A percentile compares a stretch with the other conserved stretches of the same genome.
These are phyloP conservation scores for Dothistroma pini DNA, from an alignment of 2,329 filamentous ascomycete genomes.

Conservation along the genomic window DNA sequence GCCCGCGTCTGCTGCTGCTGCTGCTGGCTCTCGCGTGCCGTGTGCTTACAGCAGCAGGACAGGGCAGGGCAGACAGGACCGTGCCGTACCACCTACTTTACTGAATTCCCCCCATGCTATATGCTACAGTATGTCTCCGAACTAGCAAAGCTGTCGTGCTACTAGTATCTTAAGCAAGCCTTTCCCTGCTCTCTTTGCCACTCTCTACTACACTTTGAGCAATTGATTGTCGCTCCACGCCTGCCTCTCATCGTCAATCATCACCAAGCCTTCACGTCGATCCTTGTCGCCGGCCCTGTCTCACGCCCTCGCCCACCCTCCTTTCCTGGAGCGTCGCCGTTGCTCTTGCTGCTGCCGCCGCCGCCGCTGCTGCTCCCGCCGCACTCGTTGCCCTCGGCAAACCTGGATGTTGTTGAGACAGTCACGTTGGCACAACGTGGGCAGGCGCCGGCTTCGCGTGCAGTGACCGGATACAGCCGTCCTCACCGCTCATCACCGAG, in stretches of 20 bases:
- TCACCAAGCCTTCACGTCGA: slow-evolving; percentile 7
- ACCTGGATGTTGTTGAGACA: slow-evolving; percentile 20
- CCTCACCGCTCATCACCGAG: slow-evolving; percentile 26
- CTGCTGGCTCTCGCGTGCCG: neutral
- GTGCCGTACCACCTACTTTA: slow-evolving; percentile 10
- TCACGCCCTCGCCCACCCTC: neutral
- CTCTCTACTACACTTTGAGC: slow-evolving; percentile 25
- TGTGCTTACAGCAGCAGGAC: no score
- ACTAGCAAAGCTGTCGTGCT: slow-evolving; percentile 6
- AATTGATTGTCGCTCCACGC: slow-evolving; percentile 29
- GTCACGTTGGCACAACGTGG: slow-evolving; percentile 16
- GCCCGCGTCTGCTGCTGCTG: neutral
- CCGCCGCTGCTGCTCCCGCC: slow-evolving; percentile 9
- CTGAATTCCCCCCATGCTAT: neutral
- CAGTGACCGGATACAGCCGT: slow-evolving; percentile 24
- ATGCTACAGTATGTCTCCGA: neutral
- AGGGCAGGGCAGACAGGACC: neutral
- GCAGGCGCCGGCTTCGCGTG: slow-evolving; percentile 16
- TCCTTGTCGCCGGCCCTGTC: slow-evolving; percentile 1
- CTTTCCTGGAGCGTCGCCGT: neutral
- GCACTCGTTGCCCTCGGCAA: slow-evolving; percentile 6
- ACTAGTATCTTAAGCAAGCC: slow-evolving; percentile 32
- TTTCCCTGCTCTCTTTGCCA: slow-evolving; percentile 28
- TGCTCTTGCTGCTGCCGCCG: slow-evolving; percentile 1
- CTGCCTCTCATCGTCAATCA: slow-evolving; percentile 3